A percentile compares a stretch with the other conserved stretches of the same genome.
phyloP scores from a whole-genome alignment of 768 basidiomycete species.

The Termitomyces sp. region DNA sequence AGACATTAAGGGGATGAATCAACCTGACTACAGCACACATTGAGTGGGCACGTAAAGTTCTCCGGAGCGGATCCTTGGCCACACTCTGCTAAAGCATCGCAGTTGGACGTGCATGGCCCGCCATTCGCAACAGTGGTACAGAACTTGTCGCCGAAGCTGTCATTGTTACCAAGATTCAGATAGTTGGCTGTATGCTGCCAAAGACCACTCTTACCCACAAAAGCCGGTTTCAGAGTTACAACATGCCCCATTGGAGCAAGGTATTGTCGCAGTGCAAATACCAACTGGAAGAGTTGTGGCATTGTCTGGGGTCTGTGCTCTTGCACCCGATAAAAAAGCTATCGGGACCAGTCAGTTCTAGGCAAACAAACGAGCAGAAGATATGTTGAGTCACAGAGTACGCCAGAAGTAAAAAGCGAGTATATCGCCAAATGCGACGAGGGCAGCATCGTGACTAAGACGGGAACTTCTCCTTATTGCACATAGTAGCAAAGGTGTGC shows the following conservation, averaged over 20 bases:
- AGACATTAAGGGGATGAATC: background rate
- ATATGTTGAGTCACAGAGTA: background rate
- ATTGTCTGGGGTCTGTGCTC: background rate
- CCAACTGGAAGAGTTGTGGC: background rate
- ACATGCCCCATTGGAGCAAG: slow-evolving; percentile 3
- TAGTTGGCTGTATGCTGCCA: background rate
- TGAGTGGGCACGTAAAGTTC: slow-evolving; percentile 1
- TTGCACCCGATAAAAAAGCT: background rate
- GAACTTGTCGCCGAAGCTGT: slow-evolving; percentile 1
- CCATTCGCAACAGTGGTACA: background rate
- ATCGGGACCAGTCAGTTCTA: background rate
- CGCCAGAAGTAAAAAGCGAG: background rate
- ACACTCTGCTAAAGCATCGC: slow-evolving; percentile 3
- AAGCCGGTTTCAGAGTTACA: slow-evolving; percentile 2
- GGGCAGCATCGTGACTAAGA: background rate
- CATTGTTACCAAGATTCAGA: background rate
- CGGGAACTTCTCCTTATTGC: background rate
- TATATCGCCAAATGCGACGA: background rate
- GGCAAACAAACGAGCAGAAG: background rate
- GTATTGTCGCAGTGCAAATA: background rate
- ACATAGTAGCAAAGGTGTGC: background rate
- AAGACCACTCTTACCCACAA: background rate
- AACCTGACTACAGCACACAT: slow-evolving; percentile 1
- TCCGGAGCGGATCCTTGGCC: background rate
- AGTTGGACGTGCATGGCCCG: slow-evolving; percentile 2